Conservation (phyloP, 1,284 basidiomycete genomes). For the Earliella scabrosa region DNA sequence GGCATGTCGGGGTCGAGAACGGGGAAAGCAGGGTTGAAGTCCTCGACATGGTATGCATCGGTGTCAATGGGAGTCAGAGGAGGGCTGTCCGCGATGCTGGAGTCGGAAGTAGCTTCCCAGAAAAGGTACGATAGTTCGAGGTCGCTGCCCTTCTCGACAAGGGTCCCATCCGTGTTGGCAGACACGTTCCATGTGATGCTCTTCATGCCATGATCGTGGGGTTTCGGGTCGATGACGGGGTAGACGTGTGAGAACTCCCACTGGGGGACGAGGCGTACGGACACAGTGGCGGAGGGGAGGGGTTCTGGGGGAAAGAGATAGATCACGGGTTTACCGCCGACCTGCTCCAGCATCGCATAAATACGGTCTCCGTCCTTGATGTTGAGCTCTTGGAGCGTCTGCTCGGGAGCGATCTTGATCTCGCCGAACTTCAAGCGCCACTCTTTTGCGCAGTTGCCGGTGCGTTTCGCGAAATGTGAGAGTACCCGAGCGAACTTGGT, state of each 20-base stretch:
- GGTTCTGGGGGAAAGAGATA: slow-evolving; percentile 1
- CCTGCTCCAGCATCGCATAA: no score
- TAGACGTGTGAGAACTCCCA: slow-evolving; percentile 6
- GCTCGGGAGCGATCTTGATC: no score
- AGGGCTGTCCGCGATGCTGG: not conserved
- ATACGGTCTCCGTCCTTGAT: no score
- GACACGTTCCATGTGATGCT: slow-evolving; percentile 33
- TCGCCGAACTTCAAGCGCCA: no score
- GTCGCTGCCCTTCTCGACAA: slow-evolving; percentile 28
- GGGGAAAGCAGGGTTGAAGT: slow-evolving; percentile 7
- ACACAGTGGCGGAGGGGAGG: not conserved
- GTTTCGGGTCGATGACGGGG: not conserved
- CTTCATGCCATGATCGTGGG: slow-evolving; percentile 2
- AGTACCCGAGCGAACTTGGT: no score
- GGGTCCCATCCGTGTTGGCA: slow-evolving; percentile 29
- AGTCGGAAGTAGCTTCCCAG: slow-evolving; percentile 34
- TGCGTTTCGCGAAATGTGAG: no score
- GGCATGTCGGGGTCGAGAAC: not conserved
- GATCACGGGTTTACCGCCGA: slow-evolving; percentile 1
- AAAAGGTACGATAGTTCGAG: slow-evolving; percentile 37
- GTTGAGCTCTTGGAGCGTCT: no score
- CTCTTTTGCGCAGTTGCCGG: no score
- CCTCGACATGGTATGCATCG: not conserved
- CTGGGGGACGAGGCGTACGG: not conserved
- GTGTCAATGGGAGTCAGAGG: not conserved